These are phyloP conservation scores for Calonectria multiphialidica DNA, from an alignment of 2,329 filamentous ascomycete species.

Conservation along the genomic window DNA sequence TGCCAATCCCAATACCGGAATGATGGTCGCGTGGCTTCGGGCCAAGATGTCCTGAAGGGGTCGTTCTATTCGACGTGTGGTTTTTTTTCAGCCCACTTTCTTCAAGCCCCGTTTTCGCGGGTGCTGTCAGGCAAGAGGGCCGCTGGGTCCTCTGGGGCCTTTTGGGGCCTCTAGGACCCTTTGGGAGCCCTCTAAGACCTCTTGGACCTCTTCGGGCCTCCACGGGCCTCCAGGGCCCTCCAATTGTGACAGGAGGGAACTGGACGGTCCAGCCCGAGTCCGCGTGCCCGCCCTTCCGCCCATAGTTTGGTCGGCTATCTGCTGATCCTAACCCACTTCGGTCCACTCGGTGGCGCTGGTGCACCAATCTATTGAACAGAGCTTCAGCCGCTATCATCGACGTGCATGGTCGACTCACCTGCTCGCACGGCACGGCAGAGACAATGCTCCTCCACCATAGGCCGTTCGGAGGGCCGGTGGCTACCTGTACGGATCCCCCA, in stretches of 20 bases:
- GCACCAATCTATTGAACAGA: constrained; percentile 2
- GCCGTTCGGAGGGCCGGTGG: background rate
- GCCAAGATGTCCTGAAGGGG: background rate
- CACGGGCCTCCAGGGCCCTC: background rate
- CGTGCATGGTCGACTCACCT: background rate
- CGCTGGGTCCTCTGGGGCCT: background rate
- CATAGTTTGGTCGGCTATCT: background rate
- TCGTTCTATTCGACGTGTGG: background rate
- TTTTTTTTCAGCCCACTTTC: background rate
- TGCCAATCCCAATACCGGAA: background rate
- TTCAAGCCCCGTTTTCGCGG: background rate
- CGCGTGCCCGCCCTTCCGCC: constrained; percentile 13
- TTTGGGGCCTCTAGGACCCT: background rate
- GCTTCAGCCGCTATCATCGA: background rate
- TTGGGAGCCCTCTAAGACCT: too few species aligned
- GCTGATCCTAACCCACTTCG: background rate
- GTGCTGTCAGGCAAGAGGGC: background rate
- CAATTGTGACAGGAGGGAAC: background rate
- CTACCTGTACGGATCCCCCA: background rate
- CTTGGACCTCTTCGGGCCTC: too few species aligned
- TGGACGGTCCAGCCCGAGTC: constrained; percentile 12
- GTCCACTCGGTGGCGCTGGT: background rate
- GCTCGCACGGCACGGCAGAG: background rate
- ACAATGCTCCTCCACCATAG: background rate
- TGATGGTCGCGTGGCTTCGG: background rate